Conservation (phyloP, 2,329 filamentous ascomycete species). For the Hypomyces perniciosus region DNA sequence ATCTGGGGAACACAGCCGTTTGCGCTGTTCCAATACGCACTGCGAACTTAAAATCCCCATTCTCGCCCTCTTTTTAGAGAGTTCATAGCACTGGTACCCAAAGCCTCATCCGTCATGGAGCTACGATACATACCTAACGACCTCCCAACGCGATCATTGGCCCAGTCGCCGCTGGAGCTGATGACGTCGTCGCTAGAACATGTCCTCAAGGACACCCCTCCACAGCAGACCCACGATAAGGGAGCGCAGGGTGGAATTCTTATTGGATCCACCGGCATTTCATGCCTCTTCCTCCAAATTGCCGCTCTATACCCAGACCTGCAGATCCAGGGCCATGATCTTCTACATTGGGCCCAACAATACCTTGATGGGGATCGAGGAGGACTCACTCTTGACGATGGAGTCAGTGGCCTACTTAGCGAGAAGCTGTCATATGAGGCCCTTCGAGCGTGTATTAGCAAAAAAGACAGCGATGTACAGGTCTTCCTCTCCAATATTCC, state of each 20-base stretch:
- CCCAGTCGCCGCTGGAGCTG: slow-evolving; percentile 22
- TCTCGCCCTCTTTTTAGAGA: background rate
- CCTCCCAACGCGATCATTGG: slow-evolving; percentile 24
- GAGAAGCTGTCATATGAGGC: slow-evolving; percentile 44
- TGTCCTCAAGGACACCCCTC: slow-evolving; percentile 32
- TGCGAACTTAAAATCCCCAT: too few species aligned
- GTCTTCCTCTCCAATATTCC: slow-evolving; percentile 36
- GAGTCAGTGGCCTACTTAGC: slow-evolving; percentile 42
- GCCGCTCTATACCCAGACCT: slow-evolving; percentile 39
- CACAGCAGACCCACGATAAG: slow-evolving; percentile 28
- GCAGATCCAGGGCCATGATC: slow-evolving; percentile 34
- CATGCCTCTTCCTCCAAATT: slow-evolving; percentile 48
- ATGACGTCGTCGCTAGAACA: slow-evolving; percentile 31
- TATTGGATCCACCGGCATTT: slow-evolving; percentile 49
- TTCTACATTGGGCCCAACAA: slow-evolving; percentile 39
- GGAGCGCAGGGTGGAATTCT: slow-evolving; percentile 42
- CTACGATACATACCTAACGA: slow-evolving; percentile 30
- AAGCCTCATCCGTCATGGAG: slow-evolving; percentile 16
- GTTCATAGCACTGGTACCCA: background rate
- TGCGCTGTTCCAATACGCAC: too few species aligned
- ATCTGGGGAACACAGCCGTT: too few species aligned
- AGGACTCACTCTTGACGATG: slow-evolving; percentile 30
- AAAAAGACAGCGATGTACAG: slow-evolving; percentile 31
- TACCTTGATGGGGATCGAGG: slow-evolving; percentile 40
- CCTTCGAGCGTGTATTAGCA: slow-evolving; percentile 37